These are phyloP conservation scores for Fraxinus xanthoxyloides DNA, from an alignment of 305 asterid species.

Conservation along the genomic window DNA sequence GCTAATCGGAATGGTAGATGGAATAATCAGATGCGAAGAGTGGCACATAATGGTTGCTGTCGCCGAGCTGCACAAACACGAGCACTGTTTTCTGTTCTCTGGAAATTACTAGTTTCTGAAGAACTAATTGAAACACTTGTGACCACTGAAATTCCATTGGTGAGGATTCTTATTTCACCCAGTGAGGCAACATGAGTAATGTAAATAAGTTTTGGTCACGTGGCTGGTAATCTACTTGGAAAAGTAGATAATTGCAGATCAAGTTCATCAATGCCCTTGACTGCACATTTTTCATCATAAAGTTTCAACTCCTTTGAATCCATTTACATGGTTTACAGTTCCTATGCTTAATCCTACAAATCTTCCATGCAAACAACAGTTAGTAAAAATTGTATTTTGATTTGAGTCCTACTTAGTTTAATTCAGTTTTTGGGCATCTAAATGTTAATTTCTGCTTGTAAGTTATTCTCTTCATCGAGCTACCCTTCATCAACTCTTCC, in stretches of 20 bases:
- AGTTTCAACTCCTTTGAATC: constrained; percentile 2
- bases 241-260: constrained; percentile 10
- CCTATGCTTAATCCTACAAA: constrained; percentile 1
- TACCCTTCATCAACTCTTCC: not conserved
- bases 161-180: constrained; percentile 38
- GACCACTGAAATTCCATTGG: constrained; percentile 78
- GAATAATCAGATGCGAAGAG: constrained; percentile 69
- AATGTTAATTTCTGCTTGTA: constrained; percentile 12
- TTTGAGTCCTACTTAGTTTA: not conserved
- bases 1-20: constrained; percentile 86
- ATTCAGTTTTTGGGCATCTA: constrained; percentile 1
- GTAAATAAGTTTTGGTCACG: constrained; percentile 4
- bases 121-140: constrained; percentile 67
- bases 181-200: not conserved
- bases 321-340: constrained; percentile 6
- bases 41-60: not conserved
- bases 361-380: not conserved
- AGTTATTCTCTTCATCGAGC: not conserved
- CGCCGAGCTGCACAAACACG: constrained; percentile 40
- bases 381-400: not conserved
- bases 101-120: constrained; percentile 86
- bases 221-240: constrained; percentile 15
- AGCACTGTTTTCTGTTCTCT: constrained; percentile 70
- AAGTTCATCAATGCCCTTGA: constrained; percentile 7
- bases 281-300: constrained; percentile 11